Conservation (phyloP, 306 rosid genomes). For the Vigna hirtella region DNA sequence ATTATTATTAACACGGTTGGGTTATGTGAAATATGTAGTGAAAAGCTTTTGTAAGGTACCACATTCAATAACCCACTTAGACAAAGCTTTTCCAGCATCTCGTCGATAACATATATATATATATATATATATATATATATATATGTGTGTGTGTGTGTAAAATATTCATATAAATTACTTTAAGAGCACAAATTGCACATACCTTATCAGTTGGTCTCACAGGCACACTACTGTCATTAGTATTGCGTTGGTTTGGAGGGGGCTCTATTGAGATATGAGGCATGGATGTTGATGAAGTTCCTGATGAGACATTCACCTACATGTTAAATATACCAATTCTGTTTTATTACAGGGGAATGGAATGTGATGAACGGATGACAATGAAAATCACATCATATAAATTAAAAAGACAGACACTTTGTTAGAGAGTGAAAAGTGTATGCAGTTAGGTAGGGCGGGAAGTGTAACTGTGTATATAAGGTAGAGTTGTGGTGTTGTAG, state of each 20-base stretch:
- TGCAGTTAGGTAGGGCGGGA: too few species aligned
- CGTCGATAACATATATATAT: too few species aligned
- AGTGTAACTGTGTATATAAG: too few species aligned
- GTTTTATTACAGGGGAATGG: neutral
- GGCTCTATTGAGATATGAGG: slow-evolving; percentile 71
- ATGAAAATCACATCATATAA: too few species aligned
- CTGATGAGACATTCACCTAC: slow-evolving; percentile 68
- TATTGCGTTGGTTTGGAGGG: slow-evolving; percentile 98
- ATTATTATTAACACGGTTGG: too few species aligned
- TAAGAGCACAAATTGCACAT: slow-evolving; percentile 33
- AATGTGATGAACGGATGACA: neutral
- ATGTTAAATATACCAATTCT: neutral
- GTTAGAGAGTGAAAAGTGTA: too few species aligned
- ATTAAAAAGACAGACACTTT: slow-evolving; percentile 33
- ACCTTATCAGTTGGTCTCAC: slow-evolving; percentile 63
- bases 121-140: too few species aligned
- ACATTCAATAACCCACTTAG: neutral
- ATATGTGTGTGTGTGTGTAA: too few species aligned
- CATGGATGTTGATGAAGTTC: slow-evolving; percentile 56
- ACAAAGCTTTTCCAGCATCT: too few species aligned
- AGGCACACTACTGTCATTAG: slow-evolving; percentile 44
- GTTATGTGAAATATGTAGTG: too few species aligned
- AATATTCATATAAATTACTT: neutral
- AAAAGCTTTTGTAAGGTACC: neutral
- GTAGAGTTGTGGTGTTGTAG: too few species aligned